Base-by-base conservation (phyloP, 768 basidiomycete genomes). In the Vararia minispora region DNA sequence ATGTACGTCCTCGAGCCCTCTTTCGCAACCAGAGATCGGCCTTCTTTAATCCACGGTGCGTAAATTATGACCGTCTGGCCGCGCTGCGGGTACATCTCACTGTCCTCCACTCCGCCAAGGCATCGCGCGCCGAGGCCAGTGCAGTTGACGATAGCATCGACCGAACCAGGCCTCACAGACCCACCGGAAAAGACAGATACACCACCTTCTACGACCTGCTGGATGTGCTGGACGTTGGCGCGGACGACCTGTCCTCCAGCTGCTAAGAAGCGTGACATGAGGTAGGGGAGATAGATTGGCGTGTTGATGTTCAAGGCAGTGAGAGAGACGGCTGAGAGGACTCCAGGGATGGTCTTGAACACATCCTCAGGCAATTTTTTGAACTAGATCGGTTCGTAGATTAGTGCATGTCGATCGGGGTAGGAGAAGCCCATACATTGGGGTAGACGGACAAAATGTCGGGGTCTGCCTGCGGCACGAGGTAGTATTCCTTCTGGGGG, bases 251-350 rank as follows among this genome's bases (percentile, higher is more conserved):
- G 57, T 1, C 87, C 87, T n/a, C 85, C 86, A 0, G 54, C 51
- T 0, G 67, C 53, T 12, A 72, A 56, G 55, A 87, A 79, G 6
- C 71, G 72, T 3, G 64, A 49, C 22, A 74, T 55, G 3, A 88
- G 70, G 57, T 79, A 85, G 14, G 69, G 61, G 37, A 84, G 57
- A 51, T 85, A 87, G 4, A 58, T 51, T 0, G 75, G 66, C 0
- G 72, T 65, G 53, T 87, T 76, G 45, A 91, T 76, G 1, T 76
- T 73, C 20, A 90, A 43, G 0, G 83, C 83, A 4, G 59, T 70
- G 60, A 87, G 85, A 0, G 71, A 57, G 1, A 66, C 64, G 1
- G 80, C 86, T 6, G 58, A 61, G 23, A 57, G 48, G 8, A 69
- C 66, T 3, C 56, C 58, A 0, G 61, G 56, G 14, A 63, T 52